Conservation (phyloP, 345 rosid genomes). For the Hibiscus syriacus region DNA sequence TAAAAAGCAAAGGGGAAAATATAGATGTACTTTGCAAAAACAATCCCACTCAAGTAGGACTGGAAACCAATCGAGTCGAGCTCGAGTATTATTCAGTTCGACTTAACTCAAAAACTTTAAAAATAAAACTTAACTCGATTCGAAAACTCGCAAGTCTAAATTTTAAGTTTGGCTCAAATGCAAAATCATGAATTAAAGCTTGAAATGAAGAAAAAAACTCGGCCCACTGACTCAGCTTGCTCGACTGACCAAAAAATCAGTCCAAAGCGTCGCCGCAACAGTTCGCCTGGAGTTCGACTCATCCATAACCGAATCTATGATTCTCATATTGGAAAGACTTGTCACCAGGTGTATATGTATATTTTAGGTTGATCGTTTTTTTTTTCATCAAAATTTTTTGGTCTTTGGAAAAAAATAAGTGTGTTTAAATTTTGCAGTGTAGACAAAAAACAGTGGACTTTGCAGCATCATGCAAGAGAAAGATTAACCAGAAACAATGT, state of each 20-base stretch:
- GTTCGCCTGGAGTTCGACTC: conserved; percentile 17
- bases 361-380: background rate
- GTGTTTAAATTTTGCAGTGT: conserved; percentile 16
- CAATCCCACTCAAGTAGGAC: background rate
- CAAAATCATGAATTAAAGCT: no score
- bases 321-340: conserved; percentile 16
- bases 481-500: conserved; percentile 16
- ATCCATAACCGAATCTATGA: conserved; percentile 16
- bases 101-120: no score
- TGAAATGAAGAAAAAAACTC: no score
- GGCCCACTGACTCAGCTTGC: background rate
- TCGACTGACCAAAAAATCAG: background rate
- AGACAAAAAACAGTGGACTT: conserved; percentile 31
- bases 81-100: no score
- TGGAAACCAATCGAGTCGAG: no score
- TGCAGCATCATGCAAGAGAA: conserved; percentile 19
- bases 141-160: no score
- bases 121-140: no score
- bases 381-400: background rate
- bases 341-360: conserved; percentile 7
- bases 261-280: conserved; percentile 3
- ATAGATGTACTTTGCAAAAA: background rate
- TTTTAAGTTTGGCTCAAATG: no score
- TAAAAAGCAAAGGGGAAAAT: background rate
- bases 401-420: background rate